Conservation (phyloP, 2,329 filamentous ascomycete species). For the Xylariaceae sp. region DNA sequence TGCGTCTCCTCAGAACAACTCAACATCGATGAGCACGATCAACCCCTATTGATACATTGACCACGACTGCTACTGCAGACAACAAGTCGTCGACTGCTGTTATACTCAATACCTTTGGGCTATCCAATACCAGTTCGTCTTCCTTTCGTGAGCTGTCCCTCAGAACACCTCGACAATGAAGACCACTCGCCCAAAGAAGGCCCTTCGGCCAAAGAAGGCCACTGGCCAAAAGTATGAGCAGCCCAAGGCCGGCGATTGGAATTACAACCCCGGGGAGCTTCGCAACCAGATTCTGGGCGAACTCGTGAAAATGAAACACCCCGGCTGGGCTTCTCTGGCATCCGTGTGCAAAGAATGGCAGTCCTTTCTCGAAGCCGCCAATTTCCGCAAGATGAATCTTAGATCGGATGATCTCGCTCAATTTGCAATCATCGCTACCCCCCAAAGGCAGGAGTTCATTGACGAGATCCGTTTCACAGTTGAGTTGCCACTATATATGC, state of each 20-base stretch:
- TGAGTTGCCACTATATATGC: background rate
- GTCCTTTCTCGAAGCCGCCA: background rate
- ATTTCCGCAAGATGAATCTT: background rate
- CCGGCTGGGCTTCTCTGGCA: background rate
- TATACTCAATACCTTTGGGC: no score
- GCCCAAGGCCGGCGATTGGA: background rate
- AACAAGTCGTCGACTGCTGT: no score
- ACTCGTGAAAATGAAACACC: background rate
- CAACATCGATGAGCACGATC: no score
- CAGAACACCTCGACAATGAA: no score
- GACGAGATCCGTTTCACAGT: background rate
- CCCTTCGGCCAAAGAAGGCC: no score
- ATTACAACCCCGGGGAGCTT: background rate
- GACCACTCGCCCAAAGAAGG: no score
- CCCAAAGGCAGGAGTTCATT: background rate
- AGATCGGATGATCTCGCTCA: background rate
- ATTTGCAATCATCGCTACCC: background rate
- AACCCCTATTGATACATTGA: no score
- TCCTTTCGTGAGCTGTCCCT: no score
- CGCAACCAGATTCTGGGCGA: background rate
- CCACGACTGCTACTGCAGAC: no score
- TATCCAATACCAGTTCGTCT: no score
- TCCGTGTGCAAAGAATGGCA: background rate
- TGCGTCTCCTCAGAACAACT: no score
- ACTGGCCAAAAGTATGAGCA: no score